Evolutionary conservation across 768 basidiomycete species (phyloP), one percentile per base, ranked within the genome.

Genomic region (Postia placenta): DNA sequence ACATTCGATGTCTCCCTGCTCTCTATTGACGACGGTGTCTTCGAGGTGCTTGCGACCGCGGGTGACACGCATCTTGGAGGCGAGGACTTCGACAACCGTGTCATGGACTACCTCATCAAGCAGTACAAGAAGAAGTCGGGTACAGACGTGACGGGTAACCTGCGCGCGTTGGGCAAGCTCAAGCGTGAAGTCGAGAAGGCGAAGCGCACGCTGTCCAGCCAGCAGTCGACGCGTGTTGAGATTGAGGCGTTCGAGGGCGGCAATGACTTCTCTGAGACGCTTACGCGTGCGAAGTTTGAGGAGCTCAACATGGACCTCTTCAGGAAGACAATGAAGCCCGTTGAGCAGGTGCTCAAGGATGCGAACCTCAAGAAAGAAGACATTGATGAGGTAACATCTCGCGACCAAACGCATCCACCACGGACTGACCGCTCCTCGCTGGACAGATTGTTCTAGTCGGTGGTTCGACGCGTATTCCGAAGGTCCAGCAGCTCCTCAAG

Each of bases 291-390:
- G 74, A 98, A 96, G 73, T 98, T 99, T 65, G 95, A 98, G 69
- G 94, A 98, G 69, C 78, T 97, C 57, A 96, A 95, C 82, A 87
- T 96, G 75, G 95, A 99, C 62, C 82, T 98, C 45, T 99, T 99
- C 88, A 80, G 95, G 63, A 95, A 95, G 81, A 99, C 95, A 27
- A 92, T 98, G 91, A 94, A 94, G 76, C 95, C 95, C 55, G 95
- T 98, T 53, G 94, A 97, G 69, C 95, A 97, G 70, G 95, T 98
- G 19, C 76, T 98, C 60, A 96, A 96, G 83, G 95, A 98, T 63
- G 88, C 95, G 56, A 87, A 87, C 59, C 86, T 98, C 66, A 95
- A 94, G 83, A 99, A 98, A 81, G 95, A 97, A 60, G 87, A 92
- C 56, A 72, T 99, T 45, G 81, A 94, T 56, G 94, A 98, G 73